Conservation (phyloP, 257 asterid species). For the Solanum lycopersicoides region DNA sequence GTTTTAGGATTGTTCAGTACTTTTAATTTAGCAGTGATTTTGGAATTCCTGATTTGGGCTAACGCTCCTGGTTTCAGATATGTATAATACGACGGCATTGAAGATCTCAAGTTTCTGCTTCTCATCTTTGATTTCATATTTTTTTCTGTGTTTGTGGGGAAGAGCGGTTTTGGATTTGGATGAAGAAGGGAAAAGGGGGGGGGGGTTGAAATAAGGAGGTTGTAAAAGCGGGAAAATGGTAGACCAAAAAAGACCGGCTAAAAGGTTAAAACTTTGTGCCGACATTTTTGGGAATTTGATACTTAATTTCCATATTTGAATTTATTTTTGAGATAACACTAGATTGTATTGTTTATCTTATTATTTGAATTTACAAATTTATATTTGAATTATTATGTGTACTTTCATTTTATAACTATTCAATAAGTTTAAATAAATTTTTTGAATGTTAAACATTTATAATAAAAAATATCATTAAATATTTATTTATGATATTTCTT, state of each 20-base stretch:
- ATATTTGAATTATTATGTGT: too few species aligned
- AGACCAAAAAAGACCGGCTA: neutral
- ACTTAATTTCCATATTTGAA: neutral
- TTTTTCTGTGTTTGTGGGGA: neutral
- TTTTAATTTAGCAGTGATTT: constrained; percentile 42
- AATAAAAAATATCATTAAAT: too few species aligned
- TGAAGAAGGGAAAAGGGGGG: neutral
- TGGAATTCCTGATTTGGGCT: constrained; percentile 48
- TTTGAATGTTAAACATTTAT: too few species aligned
- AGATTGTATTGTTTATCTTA: neutral
- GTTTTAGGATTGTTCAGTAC: constrained; percentile 19
- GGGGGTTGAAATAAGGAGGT: neutral
- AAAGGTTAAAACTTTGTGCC: neutral
- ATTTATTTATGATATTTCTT: too few species aligned
- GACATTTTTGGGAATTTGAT: neutral
- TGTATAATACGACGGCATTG: constrained; percentile 18
- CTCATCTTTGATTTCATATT: neutral
- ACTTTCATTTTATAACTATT: too few species aligned
- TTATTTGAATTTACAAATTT: too few species aligned
- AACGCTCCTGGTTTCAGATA: constrained; percentile 60
- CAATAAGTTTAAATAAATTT: too few species aligned
- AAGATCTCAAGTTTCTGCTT: neutral
- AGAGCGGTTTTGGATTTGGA: neutral
- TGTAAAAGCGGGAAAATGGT: neutral
- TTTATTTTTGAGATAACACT: too few species aligned